Base-by-base conservation (phyloP, 1,139 yeast genomes). In the Taphrina flavorubra region DNA sequence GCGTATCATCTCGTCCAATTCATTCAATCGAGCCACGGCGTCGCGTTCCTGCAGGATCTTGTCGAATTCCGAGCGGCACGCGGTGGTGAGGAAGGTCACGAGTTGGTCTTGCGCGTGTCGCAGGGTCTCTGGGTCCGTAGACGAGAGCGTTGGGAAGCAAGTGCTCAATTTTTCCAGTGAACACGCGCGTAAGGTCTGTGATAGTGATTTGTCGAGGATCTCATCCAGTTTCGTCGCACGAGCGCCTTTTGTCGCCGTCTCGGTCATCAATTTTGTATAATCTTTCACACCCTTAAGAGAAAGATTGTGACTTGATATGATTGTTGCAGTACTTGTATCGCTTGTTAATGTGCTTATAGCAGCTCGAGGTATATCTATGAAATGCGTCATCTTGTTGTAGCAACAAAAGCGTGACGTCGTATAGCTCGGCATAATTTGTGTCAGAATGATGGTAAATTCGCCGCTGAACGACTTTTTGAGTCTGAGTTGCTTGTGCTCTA, bases 81-180 rank as follows among this genome's bases (percentile, higher is more conserved):
- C 51, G 18, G 58, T 20, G 6, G 53, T 47, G 49, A 57, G 25
- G 18, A 57, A 57, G 39, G 37, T 34, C 10, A 39, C 51, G 25
- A 65, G 57, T 49, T 65, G 58, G 14, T 51, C 62, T 11, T 65
- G 68, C 13, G 68, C 68, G 20, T 49, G 51, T 7, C 51, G 56
- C 20, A 65, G 63, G 11, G 51, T 34, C 56, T 57, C 63, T 20
- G 63, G 62, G 51, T 58, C 63, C 39, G 49, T 49, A 11, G 37
- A 31, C 34, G 68, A 63, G 44, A 65, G 51, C 13, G 68, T 65
- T 10, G 68, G 68, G 36, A 57, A 65, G 51, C 68, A 65, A n/a
- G 58, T 37, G 13, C 58, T 56, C 44, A 65, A 42, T 16, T 58
- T 65, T 20, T 65, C 63, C 25, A 40, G 51, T 36, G 63, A 39